Evolutionary conservation across 1,139 yeast species (phyloP).

Genomic region (Protomyces arabidopsidicola): DNA sequence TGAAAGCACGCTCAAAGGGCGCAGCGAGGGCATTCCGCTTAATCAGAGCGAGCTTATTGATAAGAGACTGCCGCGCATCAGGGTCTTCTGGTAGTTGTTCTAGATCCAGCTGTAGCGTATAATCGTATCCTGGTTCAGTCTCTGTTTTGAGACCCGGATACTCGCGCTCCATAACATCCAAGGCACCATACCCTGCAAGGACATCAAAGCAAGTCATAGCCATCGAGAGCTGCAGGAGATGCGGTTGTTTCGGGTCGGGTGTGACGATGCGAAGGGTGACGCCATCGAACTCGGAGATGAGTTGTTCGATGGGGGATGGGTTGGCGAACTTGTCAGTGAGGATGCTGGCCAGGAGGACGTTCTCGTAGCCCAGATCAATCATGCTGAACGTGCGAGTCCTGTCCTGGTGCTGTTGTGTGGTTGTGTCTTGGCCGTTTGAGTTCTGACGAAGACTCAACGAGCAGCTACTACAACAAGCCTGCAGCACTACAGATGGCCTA

Average conservation of each 20-base stretch:
- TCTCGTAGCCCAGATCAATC: constrained; percentile 26
- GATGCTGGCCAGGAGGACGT: constrained; percentile 16
- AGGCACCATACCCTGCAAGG: constrained; percentile 59
- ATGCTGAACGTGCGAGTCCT: neutral
- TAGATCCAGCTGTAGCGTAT: constrained; percentile 68
- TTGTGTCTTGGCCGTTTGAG: too few species aligned
- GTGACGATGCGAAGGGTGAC: constrained; percentile 91
- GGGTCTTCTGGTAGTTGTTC: constrained; percentile 34
- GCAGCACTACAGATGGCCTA: constrained; percentile 11
- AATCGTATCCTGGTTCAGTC: constrained; percentile 61
- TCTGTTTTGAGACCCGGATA: constrained; percentile 45
- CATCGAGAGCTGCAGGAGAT: constrained; percentile 61
- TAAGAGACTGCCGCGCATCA: constrained; percentile 8
- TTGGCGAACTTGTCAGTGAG: constrained; percentile 16
- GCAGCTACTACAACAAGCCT: too few species aligned
- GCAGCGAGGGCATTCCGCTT: constrained; percentile 88
- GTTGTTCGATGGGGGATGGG: constrained; percentile 70
- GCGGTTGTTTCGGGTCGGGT: constrained; percentile 53
- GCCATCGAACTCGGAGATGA: constrained; percentile 90
- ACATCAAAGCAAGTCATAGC: constrained; percentile 75
- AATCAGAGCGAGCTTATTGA: constrained; percentile 57
- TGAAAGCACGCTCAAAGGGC: constrained; percentile 83
- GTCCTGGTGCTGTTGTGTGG: neutral
- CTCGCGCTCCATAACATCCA: constrained; percentile 43
- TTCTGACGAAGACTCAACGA: too few species aligned